Conservation (phyloP, 2,329 filamentous ascomycete genomes). For the Diaporthe humulicola region DNA sequence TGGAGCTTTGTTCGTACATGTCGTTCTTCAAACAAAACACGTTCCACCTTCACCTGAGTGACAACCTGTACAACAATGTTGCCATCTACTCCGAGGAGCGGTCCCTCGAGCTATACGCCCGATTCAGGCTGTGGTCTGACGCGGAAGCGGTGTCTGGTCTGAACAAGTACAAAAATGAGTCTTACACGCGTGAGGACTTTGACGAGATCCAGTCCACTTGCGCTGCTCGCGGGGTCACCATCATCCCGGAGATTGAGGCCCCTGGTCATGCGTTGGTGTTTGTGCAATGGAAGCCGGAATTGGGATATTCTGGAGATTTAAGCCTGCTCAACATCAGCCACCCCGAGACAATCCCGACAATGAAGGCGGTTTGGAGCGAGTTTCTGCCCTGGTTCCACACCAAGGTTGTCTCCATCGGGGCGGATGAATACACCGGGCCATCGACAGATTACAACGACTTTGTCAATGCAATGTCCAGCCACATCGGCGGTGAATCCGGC, state of each 20-base stretch:
- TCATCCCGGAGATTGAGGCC: constrained; percentile 72
- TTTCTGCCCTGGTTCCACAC: constrained; percentile 69
- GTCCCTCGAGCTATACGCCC: constrained; percentile 64
- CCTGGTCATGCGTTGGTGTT: constrained; percentile 69
- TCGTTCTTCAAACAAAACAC: constrained; percentile 73
- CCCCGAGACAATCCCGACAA: constrained; percentile 65
- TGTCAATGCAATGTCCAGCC: constrained; percentile 64
- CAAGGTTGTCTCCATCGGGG: constrained; percentile 68
- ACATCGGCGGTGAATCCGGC: constrained; percentile 53
- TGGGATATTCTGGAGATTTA: constrained; percentile 60
- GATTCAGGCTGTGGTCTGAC: constrained; percentile 68
- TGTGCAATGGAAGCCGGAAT: constrained; percentile 70
- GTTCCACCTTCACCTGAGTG: constrained; percentile 70
- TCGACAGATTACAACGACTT: constrained; percentile 64
- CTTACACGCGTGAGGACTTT: constrained; percentile 64
- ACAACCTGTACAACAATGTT: constrained; percentile 66
- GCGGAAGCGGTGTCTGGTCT: constrained; percentile 60
- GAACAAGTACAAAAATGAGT: constrained; percentile 66
- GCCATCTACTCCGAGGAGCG: constrained; percentile 60
- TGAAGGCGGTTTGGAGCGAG: constrained; percentile 65
- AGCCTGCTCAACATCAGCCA: constrained; percentile 69
- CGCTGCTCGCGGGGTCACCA: constrained; percentile 66
- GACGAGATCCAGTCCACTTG: constrained; percentile 66
- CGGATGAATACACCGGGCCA: constrained; percentile 65
- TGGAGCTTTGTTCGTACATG: constrained; percentile 70